Percentiles rank a stretch among this genome's conserved stretches.
Evolutionary conservation across 2,329 filamentous ascomycete species (phyloP).

Genomic region (Helminthosporium solani): DNA sequence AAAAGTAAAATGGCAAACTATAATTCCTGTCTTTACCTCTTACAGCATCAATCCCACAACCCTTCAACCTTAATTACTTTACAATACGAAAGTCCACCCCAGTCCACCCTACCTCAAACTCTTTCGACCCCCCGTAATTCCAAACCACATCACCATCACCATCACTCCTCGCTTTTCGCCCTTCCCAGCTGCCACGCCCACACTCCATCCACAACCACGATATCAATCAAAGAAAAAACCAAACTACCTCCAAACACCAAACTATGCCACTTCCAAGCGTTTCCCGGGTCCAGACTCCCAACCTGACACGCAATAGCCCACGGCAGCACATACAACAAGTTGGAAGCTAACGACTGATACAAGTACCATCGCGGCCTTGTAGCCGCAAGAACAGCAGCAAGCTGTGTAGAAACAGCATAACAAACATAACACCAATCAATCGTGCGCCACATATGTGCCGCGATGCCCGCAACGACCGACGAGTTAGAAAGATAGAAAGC

Average conservation of each 20-base stretch:
- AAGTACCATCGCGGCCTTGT: constrained; percentile 68
- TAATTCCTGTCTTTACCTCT: too few species aligned
- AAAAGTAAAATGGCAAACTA: too few species aligned
- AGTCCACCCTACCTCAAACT: too few species aligned
- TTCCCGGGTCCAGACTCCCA: constrained; percentile 40
- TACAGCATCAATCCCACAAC: too few species aligned
- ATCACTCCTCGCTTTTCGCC: too few species aligned
- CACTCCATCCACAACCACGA: constrained; percentile 51
- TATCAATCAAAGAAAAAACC: constrained; percentile 64
- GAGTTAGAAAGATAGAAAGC: constrained; percentile 63
- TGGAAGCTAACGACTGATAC: constrained; percentile 65
- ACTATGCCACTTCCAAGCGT: constrained; percentile 68
- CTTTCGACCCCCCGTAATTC: too few species aligned
- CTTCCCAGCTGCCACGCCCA: constrained; percentile 54
- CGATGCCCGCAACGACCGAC: constrained; percentile 59
- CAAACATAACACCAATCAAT: constrained; percentile 66
- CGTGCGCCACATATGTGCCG: constrained; percentile 63
- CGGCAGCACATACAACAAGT: constrained; percentile 67
- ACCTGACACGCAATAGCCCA: constrained; percentile 65
- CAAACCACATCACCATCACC: too few species aligned
- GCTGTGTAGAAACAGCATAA: constrained; percentile 65
- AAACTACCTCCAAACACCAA: constrained; percentile 68
- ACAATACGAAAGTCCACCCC: too few species aligned
- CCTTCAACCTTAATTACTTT: too few species aligned
- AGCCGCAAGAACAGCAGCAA: constrained; percentile 64